Percentiles rank a stretch among this genome's conserved stretches.
phyloP scores from a whole-genome alignment of 306 rosid species.

The Oxytropis ochrocephala region DNA sequence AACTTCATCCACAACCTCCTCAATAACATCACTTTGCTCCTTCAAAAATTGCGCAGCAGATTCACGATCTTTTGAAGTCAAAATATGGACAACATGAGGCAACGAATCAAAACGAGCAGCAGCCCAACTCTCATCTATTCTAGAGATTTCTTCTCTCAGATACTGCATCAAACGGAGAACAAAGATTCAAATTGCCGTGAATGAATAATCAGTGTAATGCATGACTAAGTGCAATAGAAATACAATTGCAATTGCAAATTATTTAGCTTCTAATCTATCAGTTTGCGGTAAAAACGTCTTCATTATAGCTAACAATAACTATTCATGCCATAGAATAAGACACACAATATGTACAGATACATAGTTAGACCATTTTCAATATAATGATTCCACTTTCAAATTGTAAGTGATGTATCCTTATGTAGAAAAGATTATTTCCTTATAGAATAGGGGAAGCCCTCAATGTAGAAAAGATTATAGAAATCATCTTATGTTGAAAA shows the following conservation, averaged over 20 bases:
- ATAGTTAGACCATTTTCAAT: not conserved
- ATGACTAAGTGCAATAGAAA: not conserved
- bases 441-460: too few relatives aligned
- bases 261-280: not conserved
- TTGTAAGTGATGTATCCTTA: not conserved
- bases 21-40: conserved; percentile 95
- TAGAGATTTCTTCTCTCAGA: conserved; percentile 72
- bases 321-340: not conserved
- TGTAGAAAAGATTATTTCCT: not conserved
- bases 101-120: conserved; percentile 97
- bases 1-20: conserved; percentile 99
- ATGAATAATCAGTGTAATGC: not conserved
- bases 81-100: conserved; percentile 96
- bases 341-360: not conserved
- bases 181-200: conserved; percentile 19
- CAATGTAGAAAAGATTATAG: too few relatives aligned
- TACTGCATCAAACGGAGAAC: conserved; percentile 51
- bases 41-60: conserved; percentile 65
- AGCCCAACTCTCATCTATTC: conserved; percentile 84
- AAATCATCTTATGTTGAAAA: too few relatives aligned
- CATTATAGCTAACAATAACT: not conserved
- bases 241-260: not conserved
- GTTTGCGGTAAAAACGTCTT: not conserved
- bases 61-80: conserved; percentile 97
- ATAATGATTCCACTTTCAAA: not conserved